Base-by-base conservation (phyloP, 441 rosid genomes). In the Kokia cookei region DNA sequence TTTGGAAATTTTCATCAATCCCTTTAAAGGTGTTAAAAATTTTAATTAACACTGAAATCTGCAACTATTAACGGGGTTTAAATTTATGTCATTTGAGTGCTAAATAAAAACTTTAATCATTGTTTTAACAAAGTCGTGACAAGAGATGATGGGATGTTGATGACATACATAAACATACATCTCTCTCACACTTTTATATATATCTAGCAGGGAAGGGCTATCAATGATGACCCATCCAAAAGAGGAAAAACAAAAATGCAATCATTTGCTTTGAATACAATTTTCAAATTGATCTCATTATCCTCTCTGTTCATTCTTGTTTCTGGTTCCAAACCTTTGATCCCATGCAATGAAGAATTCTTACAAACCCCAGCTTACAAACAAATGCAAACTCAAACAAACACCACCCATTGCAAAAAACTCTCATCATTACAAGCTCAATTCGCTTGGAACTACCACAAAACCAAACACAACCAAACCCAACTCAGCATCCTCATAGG, bases 391-490 rank as follows among this genome's bases (percentile, higher is more conserved):
- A 0, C 14, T 7, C 5, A 4, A 2, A 73, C 42, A n/a, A 73
- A 73, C 27, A 15, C 75, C n/a, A 37, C 83, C 7, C 14, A 58
- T 4, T 86, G 92, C 86, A 84, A 19, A 78, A 77, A 65, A 75
- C 27, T 87, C 40, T 57, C 78, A 42, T 82, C 88, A 45, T 78
- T 89, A n/a, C 77, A 65, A 7, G 84, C 83, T 7, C 83, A 87
- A 74, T 81, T 89, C 3, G 89, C 77, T 10, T 89, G 90, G 90
- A 72, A 73, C n/a, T 67, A 68, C 67, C 2, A 58, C 48, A 53
- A 3, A 37, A 63, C 22, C 3, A 42, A 71, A 0, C 45, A 43
- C 22, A 66, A 72, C 17, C 27, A 48, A 15, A 35, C 63, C 0
- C 40, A 29, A 50, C 47, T 87, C 7, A 77, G 82, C 1, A 58